These are phyloP conservation scores for Ettlia oleoabundans DNA, from an alignment of 139 green algal genomes.

Conservation along the genomic window DNA sequence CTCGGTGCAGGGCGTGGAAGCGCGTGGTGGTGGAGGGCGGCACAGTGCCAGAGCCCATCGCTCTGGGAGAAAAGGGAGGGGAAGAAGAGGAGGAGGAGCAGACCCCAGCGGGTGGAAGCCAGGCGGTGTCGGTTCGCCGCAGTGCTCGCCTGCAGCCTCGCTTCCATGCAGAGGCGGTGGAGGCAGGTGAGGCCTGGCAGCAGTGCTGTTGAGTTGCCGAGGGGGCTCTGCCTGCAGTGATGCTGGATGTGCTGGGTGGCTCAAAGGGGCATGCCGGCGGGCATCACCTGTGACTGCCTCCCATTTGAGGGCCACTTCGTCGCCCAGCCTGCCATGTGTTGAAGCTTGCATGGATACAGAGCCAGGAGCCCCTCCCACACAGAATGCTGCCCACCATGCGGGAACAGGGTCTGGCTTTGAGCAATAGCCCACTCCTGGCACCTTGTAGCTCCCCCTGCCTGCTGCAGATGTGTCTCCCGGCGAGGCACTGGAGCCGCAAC, in stretches of 20 bases:
- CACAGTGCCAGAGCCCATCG: not conserved
- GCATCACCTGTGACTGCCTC: not conserved
- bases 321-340: too few relatives aligned
- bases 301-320: too few relatives aligned
- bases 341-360: too few relatives aligned
- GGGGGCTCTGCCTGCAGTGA: too few relatives aligned
- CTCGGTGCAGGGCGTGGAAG: conserved; percentile 2
- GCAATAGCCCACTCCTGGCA: too few relatives aligned
- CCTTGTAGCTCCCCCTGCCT: too few relatives aligned
- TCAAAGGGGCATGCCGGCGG: too few relatives aligned
- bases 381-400: too few relatives aligned
- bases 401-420: too few relatives aligned
- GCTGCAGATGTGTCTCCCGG: not conserved
- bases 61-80: not conserved
- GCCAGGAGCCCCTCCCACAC: too few relatives aligned
- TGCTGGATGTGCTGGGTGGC: too few relatives aligned
- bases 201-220: too few relatives aligned
- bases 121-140: not conserved
- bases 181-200: not conserved
- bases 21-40: conserved; percentile 11
- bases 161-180: not conserved
- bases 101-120: not conserved
- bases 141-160: not conserved
- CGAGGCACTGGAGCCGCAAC: not conserved
- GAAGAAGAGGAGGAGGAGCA: conserved; percentile 15